Evolutionary conservation across 1,284 basidiomycete genomes (phyloP), one percentile per base, ranked within the genome.

Genomic region (Earliella scabrosa): DNA sequence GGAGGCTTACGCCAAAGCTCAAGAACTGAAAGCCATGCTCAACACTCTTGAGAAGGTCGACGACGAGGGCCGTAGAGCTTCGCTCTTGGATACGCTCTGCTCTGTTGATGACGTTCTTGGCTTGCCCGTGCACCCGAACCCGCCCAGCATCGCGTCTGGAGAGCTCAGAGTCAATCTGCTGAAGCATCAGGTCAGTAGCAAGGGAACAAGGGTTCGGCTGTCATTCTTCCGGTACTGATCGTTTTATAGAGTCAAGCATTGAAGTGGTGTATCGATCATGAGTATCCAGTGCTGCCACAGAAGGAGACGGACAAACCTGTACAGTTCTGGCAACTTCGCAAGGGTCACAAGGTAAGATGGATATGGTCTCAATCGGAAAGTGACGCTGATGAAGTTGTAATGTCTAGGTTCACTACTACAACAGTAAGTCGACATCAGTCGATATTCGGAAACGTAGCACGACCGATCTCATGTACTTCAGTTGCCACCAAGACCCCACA

Each of bases 401-500:
- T 34, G 9, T 18, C 7, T 41, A 87, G 86, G 48, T 74, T 2
- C 86, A 82, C 65, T 92, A 88, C 60, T 88, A 81, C 69, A 90
- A 90, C 62, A 70, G 87, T 88, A 59, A 56, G 85, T 69, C 18
- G 11, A 18, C 11, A n/a, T 55, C 20, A 18, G 10, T 46, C 53
- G 34, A 27, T 52, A 36, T 51, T 10, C n/a, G 23, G 24, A 39
- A 14, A 21, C 29, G 24, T 61, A 3, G 35, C n/a, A 38, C 35
- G 9, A 6, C 7, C 10, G 6, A 9, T 56, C 8, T 53, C n/a
- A n/a, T n/a, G n/a, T n/a, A n/a, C n/a, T 31, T 31, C 21, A 86
- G 88, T 94, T 52, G 92, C 88, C 0, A 95, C 93, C 0, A 88
- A 89, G 64, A 88, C 85, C 2, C 92, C 90, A 18, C 89, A 91